Evolutionary conservation across 2,329 filamentous ascomycete genomes (phyloP), one percentile per base, ranked within the genome.

Genomic region (Penicillium concentricum): DNA sequence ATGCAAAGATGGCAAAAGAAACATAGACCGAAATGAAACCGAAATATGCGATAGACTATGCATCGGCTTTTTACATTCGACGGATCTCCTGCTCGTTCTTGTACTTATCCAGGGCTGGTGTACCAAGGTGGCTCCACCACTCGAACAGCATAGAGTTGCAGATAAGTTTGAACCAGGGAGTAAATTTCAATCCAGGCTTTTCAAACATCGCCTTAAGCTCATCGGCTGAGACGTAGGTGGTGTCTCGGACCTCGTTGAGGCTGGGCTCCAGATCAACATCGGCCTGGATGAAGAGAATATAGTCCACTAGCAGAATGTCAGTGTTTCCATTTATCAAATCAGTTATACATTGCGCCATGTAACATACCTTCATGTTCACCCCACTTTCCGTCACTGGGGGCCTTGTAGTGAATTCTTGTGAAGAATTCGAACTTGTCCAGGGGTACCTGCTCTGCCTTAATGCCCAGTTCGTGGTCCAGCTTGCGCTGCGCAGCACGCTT

Each of bases 121-220:
- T 73, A 44, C 74, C 88, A 55, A 97, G 84, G 76, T 90, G 87
- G 71, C 87, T 81, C 94, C 94, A 99, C 94, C 94, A 99, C 76
- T 97, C 89, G 69, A 96, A 99, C 41, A 99, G 84, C 90, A 97
- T 92, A 47, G 91, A 92, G 75, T 97, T 84, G 83, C 94, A 99
- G 71, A 99, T 97, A 66, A 99, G 87, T 82, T 96, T 96, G 82
- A 99, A 99, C 94, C 94, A 99, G 1, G 94, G 94, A 0, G 94
- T 99, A 76, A 97, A 97, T 69, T 88, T 89, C 67, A 96, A 82
- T 51, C 78, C 82, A 4, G 89, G 85, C 70, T 97, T 88, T 69
- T 87, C 79, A 75, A 99, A 97, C 82, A 93, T 90, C 66, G 83
- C 73, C 82, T 91, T 94, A 64, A 99, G 82, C 67, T 92, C 87